Evolutionary conservation across 2,329 filamentous ascomycete species (phyloP).

Genomic region (Stagonosporopsis chrysanthemi): DNA sequence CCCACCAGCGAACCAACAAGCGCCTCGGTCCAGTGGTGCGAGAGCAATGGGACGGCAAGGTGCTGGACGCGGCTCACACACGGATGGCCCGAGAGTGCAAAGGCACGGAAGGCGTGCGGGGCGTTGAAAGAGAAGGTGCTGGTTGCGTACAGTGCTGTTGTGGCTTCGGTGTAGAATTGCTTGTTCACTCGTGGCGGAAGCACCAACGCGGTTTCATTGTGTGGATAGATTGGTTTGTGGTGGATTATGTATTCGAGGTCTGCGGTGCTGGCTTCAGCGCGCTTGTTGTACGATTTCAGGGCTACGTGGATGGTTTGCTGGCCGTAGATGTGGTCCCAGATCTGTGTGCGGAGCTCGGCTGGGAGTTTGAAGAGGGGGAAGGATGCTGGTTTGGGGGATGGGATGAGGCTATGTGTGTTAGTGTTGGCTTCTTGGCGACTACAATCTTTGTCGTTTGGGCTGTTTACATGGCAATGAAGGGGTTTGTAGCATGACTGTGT

Average conservation of each 20-base stretch:
- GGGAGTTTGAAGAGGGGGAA: constrained; percentile 3
- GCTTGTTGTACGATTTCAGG: neutral
- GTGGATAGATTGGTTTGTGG: neutral
- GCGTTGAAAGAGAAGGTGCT: neutral
- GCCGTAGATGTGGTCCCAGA: neutral
- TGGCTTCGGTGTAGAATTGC: constrained; percentile 1
- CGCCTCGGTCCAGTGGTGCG: neutral
- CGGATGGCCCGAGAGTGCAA: neutral
- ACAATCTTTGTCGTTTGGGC: neutral
- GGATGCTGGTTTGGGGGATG: neutral
- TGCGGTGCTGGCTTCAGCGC: neutral
- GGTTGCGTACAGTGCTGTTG: neutral
- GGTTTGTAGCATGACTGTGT: neutral
- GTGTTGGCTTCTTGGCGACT: neutral
- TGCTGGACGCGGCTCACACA: neutral
- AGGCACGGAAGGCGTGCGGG: neutral
- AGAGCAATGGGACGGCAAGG: neutral
- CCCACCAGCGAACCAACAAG: constrained; percentile 1
- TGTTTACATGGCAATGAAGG: neutral
- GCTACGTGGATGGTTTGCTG: neutral
- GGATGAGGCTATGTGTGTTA: neutral
- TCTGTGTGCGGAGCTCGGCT: constrained; percentile 3
- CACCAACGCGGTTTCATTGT: neutral
- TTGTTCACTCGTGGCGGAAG: neutral
- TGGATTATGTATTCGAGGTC: neutral